Evolutionary conservation across 139 green algal species (phyloP).

Genomic region (Coelastrella sp.): DNA sequence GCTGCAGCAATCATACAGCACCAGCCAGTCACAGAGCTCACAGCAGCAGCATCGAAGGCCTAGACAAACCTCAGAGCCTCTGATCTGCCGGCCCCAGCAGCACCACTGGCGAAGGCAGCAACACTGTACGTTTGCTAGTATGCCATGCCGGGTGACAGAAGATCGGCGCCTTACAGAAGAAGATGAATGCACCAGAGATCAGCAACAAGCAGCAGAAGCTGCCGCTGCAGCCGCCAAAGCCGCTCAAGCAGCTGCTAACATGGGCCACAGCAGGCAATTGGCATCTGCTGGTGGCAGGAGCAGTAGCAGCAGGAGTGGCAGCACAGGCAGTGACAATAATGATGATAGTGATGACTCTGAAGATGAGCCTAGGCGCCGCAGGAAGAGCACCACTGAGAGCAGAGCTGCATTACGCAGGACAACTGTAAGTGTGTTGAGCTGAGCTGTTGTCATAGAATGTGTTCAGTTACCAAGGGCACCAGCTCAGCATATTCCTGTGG

Average conservation of each 20-base stretch:
- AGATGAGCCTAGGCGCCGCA: neutral
- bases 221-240: neutral
- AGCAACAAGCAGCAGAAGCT: neutral
- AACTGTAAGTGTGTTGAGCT: neutral
- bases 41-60: no score
- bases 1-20: no score
- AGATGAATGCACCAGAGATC: neutral
- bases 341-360: neutral
- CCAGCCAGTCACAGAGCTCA: no score
- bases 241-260: no score
- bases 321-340: neutral
- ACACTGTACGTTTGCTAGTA: neutral
- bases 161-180: constrained; percentile 8
- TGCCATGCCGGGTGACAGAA: neutral
- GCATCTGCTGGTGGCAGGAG: neutral
- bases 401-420: constrained; percentile 8
- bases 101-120: neutral
- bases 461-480: no score
- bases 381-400: constrained; percentile 28
- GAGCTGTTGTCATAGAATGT: no score
- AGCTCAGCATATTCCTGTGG: no score
- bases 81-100: neutral
- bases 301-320: neutral
- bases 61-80: neutral
- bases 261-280: neutral